Evolutionary conservation across 352 stramenopile genomes (phyloP), one percentile per base, ranked within the genome.

Genomic region (Pythium coloratum): DNA sequence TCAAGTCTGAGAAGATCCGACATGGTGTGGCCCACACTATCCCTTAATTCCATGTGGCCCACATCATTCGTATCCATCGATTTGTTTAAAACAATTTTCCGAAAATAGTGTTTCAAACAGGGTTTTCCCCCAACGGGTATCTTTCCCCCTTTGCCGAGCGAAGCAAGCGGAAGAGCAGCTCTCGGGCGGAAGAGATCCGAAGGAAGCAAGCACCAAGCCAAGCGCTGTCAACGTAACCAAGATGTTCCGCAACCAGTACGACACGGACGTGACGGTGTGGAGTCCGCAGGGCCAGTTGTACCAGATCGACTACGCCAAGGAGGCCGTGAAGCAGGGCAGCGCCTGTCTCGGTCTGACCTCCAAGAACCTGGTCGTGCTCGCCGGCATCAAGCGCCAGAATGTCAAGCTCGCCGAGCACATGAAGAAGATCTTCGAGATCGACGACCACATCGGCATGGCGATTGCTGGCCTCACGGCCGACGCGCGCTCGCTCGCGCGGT

Each of bases 211-310:
- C 44, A 51, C 5, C 56, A 56, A 9, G 28, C 30, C 24, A 33
- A 33, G 24, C 7, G 8, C 33, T 6, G 28, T 46, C 28, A n/a
- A 13, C 46, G 10, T 4, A 26, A 32, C 3, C 44, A 36, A 68
- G 18, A 99, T 99, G 97, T 99, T 99, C 82, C 91, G 97, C 68
- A 99, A 99, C 82, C 94, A 99, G 80, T 99, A 99, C 81, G 98
- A 99, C 88, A 99, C 97, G 64, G 98, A 99, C 80, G 97, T 99
- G 76, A 99, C 97, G 55, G 97, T 99, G 59, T 99, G 97, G 96
- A 98, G 90, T 80, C 97, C 98, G 33, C 97, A 99, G 86, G 98
- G 97, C 42, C 96, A 98, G 73, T 82, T 99, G 51, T 94, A 99
- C 76, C 98, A 99, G 92, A 97, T 99, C 71, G 93, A 99, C 78